Base-by-base conservation (phyloP, 176 grass and related monocot genomes). In the Cenchrus americanus region DNA sequence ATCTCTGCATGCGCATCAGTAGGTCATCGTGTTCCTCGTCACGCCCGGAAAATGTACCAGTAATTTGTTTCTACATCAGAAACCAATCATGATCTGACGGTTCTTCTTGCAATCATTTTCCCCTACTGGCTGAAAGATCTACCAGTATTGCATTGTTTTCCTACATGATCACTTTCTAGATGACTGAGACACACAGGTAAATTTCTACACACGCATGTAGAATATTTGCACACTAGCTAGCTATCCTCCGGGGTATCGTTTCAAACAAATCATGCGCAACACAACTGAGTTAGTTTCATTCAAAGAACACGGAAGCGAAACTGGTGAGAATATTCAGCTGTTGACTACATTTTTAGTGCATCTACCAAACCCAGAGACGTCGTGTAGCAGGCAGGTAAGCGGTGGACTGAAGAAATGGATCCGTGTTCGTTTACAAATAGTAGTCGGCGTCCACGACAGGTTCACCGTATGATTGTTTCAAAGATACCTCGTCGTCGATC, bases 401-500 rank as follows among this genome's bases (percentile, higher is more conserved):
- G 40, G 72, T 52, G 71, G 79, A 43, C 71, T 42, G 19, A 6
- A 43, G 2, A 3, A 37, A 24, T 23, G 6, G 46, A 7, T 41
- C 8, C 8, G 0, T 50, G 0, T 57, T 58, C 5, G 37, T 57
- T 17, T 27, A n/a, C 27, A 59, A 50, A 24, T 44, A 55, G 13
- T 44, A 55, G 13, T 66, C 62, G 67, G 69, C 41, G 43, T 87
- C 51, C 59, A 30, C 58, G 42, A 51, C 68, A 27, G 23, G 34
- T 37, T 37, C 26, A 65, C 10, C 73, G 1, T 12, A 52, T 43
- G 58, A 40, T 6, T 59, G 50, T 51, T 80, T 80, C 51, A 75
- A 80, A 80, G 51, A 84, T 84, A 75, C 81, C 46, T 23, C 10
- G 10, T 32, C 41, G 21, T 57, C 41, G 27, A 30, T 30, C 1